These are phyloP conservation scores for Aspergillus mulundensis DNA, from an alignment of 495 filamentous ascomycete species.

Conservation along the genomic window DNA sequence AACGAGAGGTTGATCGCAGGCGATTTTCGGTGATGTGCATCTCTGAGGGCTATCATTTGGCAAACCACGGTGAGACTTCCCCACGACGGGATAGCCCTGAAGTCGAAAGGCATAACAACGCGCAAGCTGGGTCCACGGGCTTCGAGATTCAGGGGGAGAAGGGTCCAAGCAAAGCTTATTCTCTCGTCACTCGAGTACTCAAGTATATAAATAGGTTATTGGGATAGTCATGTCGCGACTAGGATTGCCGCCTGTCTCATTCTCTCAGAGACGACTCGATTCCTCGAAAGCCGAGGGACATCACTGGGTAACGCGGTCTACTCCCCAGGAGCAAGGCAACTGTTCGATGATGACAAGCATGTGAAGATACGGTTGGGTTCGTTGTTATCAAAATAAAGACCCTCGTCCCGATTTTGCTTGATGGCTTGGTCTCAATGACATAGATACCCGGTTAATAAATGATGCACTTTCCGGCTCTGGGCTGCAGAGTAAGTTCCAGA, in stretches of 20 bases:
- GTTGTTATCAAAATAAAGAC: too few relatives aligned
- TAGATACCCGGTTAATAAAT: too few relatives aligned
- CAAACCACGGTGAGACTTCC: neutral
- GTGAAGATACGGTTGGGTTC: too few relatives aligned
- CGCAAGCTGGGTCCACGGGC: slow-evolving; percentile 22
- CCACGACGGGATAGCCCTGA: slow-evolving; percentile 13
- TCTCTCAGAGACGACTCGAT: neutral
- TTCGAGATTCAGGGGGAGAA: slow-evolving; percentile 7
- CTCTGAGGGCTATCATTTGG: slow-evolving; percentile 15
- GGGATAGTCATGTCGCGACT: neutral
- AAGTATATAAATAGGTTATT: slow-evolving; percentile 9
- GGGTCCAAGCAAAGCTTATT: slow-evolving; percentile 8
- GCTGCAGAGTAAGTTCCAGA: too few relatives aligned
- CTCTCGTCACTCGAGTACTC: neutral
- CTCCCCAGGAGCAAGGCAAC: neutral
- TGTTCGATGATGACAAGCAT: too few relatives aligned
- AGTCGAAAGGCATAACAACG: slow-evolving; percentile 16
- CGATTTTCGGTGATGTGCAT: slow-evolving; percentile 15
- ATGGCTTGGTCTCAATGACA: too few relatives aligned
- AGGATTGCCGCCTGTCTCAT: neutral
- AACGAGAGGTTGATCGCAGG: slow-evolving; percentile 12
- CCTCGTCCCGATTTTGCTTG: too few relatives aligned
- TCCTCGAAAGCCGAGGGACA: neutral
- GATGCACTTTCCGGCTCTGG: too few relatives aligned
- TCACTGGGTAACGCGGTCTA: neutral